These are phyloP conservation scores for Diaporthe caulivora DNA, from an alignment of 2,329 filamentous ascomycete species.

Conservation along the genomic window DNA sequence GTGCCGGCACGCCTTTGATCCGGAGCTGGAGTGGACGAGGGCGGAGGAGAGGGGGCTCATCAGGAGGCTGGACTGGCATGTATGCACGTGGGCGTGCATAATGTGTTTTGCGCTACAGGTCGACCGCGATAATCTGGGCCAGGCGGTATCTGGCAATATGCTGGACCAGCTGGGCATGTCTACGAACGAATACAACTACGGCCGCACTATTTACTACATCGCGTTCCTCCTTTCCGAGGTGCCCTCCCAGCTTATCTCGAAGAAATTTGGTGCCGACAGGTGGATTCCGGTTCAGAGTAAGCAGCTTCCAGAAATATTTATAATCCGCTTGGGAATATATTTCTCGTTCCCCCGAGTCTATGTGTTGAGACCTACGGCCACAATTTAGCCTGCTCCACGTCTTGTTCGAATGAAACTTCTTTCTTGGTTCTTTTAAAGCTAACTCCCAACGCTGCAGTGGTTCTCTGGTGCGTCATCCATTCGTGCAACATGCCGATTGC, in stretches of 20 bases:
- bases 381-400: too few relatives aligned
- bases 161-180: slow-evolving; percentile 62
- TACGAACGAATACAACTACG: slow-evolving; percentile 64
- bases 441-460: slow-evolving; percentile 26
- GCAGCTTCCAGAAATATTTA: too few relatives aligned
- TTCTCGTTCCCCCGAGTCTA: too few relatives aligned
- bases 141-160: slow-evolving; percentile 72
- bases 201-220: slow-evolving; percentile 63
- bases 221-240: slow-evolving; percentile 67
- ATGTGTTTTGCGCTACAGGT: slow-evolving; percentile 74
- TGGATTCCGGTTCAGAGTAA: slow-evolving; percentile 47
- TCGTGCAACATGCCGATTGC: slow-evolving; percentile 36
- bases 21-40: slow-evolving; percentile 63
- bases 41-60: slow-evolving; percentile 66
- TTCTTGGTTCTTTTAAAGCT: too few relatives aligned
- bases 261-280: slow-evolving; percentile 54
- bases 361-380: too few relatives aligned
- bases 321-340: too few relatives aligned
- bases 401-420: too few relatives aligned
- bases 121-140: slow-evolving; percentile 69
- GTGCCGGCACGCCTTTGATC: slow-evolving; percentile 67
- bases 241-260: slow-evolving; percentile 69
- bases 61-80: slow-evolving; percentile 57
- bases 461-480: slow-evolving; percentile 44
- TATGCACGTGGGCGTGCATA: slow-evolving; percentile 61